Base-by-base conservation (phyloP, 176 grass and related monocot species). In the Bonia amplexicaulis region DNA sequence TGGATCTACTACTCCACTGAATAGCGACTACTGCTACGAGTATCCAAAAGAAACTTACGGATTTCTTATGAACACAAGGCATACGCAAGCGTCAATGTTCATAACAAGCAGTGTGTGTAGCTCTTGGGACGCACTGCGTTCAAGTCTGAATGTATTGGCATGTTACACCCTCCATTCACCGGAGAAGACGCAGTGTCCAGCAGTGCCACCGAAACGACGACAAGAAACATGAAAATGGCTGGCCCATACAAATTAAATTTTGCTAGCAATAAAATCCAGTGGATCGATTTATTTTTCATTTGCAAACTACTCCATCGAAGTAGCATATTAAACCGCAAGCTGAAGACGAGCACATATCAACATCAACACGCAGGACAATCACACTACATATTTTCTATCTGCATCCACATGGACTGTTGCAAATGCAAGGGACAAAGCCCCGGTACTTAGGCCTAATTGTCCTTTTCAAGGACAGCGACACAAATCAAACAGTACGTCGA, bases 391-490 rank as follows among this genome's bases (percentile, higher is more conserved):
- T 12, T 62, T 49, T 2, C 71, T 37, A 75, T 75, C 7, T 75
- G 49, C 73, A 57, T 55, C 66, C 69, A 63, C 53, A 49, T 49
- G 53, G 68, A 33, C 53, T 82, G 80, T 73, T 73, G 25, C 39
- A 11, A 61, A 44, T 23, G 49, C 73, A 27, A 47, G 69, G 9
- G 55, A 39, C 81, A 35, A 9, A 57, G 22, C 79, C 64, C 48
- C 9, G 12, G 53, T 63, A 15, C 25, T 74, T 25, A 25, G 23
- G 42, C 35, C 5, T 60, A 42, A 7, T 37, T 37, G 41, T 47
- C 39, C 40, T 73, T 39, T 46, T 47, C 23, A 35, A 20, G 12
- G 25, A 69, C 17, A 73, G 16, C 2, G 31, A 60, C 27, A 70
- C 26, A 39, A 25, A 59, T 37, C 52, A 63, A 83, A 64, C 57